Percentiles rank a stretch among this genome's conserved stretches.
phyloP scores from a whole-genome alignment of 2,329 filamentous ascomycete genomes.

The Penicillium sp. region DNA sequence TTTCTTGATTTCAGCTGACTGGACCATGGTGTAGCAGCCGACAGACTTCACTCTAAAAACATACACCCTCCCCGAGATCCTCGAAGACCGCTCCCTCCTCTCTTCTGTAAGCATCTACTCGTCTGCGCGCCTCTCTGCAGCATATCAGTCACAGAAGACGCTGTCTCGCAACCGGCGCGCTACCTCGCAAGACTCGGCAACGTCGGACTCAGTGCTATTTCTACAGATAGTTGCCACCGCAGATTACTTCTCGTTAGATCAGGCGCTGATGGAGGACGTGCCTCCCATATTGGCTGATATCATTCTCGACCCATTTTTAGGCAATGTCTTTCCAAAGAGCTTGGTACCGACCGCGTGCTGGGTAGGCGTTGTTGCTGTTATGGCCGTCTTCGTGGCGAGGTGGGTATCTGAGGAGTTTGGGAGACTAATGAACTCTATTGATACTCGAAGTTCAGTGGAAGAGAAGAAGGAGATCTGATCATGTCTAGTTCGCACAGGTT shows the following conservation, averaged over 20 bases:
- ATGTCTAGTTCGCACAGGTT: neutral
- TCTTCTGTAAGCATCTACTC: conserved; percentile 69
- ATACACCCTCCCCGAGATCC: conserved; percentile 65
- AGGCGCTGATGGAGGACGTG: conserved; percentile 73
- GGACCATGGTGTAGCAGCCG: conserved; percentile 69
- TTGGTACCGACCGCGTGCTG: conserved; percentile 74
- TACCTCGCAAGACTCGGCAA: conserved; percentile 16
- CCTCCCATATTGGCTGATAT: conserved; percentile 77
- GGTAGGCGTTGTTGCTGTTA: conserved; percentile 64
- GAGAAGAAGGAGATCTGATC: conserved; percentile 28
- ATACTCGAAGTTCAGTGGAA: neutral
- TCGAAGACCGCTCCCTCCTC: conserved; percentile 66
- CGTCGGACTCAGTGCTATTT: conserved; percentile 64
- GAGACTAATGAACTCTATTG: conserved; percentile 24
- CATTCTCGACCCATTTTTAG: conserved; percentile 83
- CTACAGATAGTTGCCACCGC: conserved; percentile 77
- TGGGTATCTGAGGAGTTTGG: conserved; percentile 34
- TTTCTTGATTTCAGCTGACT: neutral
- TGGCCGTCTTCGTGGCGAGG: conserved; percentile 53
- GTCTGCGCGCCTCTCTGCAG: conserved; percentile 50
- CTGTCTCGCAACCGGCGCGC: conserved; percentile 15
- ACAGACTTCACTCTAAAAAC: conserved; percentile 75
- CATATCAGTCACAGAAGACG: conserved; percentile 23
- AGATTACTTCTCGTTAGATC: conserved; percentile 81
- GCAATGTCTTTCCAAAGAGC: conserved; percentile 79